These are phyloP conservation scores for Sarcodon sp. DNA, from an alignment of 768 basidiomycete genomes.

Conservation along the genomic window DNA sequence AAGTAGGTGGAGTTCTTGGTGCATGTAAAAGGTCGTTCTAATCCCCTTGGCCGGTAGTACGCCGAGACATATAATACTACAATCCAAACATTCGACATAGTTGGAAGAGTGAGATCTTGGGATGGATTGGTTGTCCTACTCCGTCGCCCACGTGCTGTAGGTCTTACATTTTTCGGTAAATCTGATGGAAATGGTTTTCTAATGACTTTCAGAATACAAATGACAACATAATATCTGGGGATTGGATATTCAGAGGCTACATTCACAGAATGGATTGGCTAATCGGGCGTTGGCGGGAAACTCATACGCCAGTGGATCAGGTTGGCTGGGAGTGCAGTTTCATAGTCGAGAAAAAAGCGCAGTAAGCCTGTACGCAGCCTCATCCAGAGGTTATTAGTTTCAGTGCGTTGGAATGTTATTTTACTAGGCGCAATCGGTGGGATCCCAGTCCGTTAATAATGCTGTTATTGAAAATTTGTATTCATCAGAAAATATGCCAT, in stretches of 20 bases:
- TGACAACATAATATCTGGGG: neutral
- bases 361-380: too few relatives aligned
- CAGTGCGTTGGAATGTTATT: neutral
- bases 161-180: neutral
- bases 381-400: too few relatives aligned
- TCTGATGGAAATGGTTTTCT: neutral
- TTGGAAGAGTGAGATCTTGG: neutral
- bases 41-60: neutral
- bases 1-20: neutral
- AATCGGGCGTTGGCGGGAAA: neutral
- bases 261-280: neutral
- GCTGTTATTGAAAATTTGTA: constrained; percentile 9
- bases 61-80: too few relatives aligned
- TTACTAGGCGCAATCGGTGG: constrained; percentile 15
- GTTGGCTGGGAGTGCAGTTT: neutral
- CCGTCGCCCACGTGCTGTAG: neutral
- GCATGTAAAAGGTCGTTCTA: neutral
- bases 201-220: neutral
- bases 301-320: neutral
- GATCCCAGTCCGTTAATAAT: constrained; percentile 33
- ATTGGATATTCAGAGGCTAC: neutral
- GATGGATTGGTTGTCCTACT: neutral
- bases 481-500: neutral
- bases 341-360: neutral
- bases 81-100: neutral